Conservation (phyloP, 1,284 basidiomycete genomes). For the Schizophyllum commune region DNA sequence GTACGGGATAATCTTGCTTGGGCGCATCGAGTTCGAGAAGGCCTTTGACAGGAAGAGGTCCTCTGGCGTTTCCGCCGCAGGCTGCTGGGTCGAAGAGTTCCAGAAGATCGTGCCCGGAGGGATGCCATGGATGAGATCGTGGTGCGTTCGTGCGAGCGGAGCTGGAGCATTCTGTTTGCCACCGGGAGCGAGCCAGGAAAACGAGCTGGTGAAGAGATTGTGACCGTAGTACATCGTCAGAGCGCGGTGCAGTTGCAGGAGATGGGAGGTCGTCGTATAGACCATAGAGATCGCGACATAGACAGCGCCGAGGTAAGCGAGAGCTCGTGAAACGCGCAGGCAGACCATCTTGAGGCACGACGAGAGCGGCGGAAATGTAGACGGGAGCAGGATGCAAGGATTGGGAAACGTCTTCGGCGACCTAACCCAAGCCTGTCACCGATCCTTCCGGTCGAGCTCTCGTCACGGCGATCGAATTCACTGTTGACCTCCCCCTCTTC, state of each 20-base stretch:
- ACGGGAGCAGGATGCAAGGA: neutral
- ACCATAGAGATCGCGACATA: neutral
- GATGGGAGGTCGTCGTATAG: neutral
- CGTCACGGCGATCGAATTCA: no score
- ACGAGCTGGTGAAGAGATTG: neutral
- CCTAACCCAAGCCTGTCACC: no score
- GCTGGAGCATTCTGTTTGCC: neutral
- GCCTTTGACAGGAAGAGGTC: constrained; percentile 55
- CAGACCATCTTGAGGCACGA: neutral
- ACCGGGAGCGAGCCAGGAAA: neutral
- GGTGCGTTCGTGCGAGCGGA: neutral
- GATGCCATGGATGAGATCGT: neutral
- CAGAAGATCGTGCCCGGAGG: constrained; percentile 14
- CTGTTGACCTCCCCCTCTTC: no score
- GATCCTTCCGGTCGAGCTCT: no score
- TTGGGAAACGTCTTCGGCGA: no score
- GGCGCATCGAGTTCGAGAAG: constrained; percentile 59
- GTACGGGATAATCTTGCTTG: constrained; percentile 70
- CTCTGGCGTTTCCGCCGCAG: constrained; percentile 21
- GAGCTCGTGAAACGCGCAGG: neutral
- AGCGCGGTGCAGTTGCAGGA: neutral
- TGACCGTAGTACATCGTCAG: neutral
- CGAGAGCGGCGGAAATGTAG: neutral
- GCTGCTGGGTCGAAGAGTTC: constrained; percentile 18
- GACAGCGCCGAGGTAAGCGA: neutral